phyloP scores from a whole-genome alignment of 169 alveolate species.

The Blepharisma undulans region DNA sequence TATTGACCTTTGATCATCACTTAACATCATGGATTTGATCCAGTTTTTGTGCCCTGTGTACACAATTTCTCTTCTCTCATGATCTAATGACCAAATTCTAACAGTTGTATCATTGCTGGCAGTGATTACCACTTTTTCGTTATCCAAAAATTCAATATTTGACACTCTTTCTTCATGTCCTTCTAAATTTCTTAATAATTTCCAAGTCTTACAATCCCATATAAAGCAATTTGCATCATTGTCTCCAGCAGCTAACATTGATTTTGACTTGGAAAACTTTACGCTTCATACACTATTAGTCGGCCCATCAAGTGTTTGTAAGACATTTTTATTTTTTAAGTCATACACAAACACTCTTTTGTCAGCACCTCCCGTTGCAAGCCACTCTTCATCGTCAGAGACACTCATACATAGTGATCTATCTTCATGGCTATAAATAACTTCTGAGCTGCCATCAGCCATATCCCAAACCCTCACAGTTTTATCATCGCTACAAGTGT shows the following conservation, averaged over 20 bases:
- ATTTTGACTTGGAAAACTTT: neutral
- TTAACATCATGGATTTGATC: neutral
- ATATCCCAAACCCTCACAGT: constrained; percentile 1
- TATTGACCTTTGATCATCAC: neutral
- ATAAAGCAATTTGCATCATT: neutral
- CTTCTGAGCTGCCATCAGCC: neutral
- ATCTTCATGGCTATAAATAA: neutral
- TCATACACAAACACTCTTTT: neutral
- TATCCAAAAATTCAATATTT: neutral
- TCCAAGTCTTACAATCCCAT: neutral
- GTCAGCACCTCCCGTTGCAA: neutral
- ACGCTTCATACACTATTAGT: neutral
- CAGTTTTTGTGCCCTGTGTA: neutral
- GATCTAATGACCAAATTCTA: neutral
- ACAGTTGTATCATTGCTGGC: neutral
- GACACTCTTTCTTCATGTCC: neutral
- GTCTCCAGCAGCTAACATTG: neutral
- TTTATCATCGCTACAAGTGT: neutral
- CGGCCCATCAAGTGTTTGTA: neutral
- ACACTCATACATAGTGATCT: neutral
- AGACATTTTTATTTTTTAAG: neutral
- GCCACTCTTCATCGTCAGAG: neutral
- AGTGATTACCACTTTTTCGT: neutral
- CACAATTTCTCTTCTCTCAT: neutral
- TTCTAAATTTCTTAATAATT: neutral